Evolutionary conservation across 768 basidiomycete species (phyloP).

Genomic region (Lepiota subincarnata): DNA sequence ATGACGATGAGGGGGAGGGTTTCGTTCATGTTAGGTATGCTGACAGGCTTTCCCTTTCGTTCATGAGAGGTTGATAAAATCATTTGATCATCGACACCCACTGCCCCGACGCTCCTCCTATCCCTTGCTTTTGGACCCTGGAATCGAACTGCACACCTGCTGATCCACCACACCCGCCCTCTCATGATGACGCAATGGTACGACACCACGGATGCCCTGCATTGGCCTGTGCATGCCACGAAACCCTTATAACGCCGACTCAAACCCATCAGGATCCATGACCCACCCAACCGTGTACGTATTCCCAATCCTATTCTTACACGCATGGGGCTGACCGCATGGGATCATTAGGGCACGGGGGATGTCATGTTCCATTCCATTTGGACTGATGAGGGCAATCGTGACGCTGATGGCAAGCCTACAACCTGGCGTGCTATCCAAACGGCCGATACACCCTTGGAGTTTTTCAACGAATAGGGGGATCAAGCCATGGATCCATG

Average conservation of each 20-base stretch:
- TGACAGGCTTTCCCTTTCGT: constrained; percentile 1
- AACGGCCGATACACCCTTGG: constrained; percentile 49
- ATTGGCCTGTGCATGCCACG: neutral
- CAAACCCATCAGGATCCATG: constrained; percentile 53
- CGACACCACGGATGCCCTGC: neutral
- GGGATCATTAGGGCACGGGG: constrained; percentile 46
- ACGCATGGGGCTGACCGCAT: neutral
- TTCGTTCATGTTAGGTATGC: constrained; percentile 68
- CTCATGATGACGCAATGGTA: constrained; percentile 7
- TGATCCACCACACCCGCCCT: constrained; percentile 3
- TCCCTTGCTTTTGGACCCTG: constrained; percentile 8
- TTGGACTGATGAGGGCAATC: constrained; percentile 55
- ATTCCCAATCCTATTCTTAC: neutral
- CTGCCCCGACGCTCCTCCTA: neutral
- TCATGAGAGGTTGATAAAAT: neutral
- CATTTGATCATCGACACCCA: neutral
- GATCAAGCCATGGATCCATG: neutral
- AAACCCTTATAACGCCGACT: constrained; percentile 7
- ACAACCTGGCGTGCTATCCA: constrained; percentile 66
- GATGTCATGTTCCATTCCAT: constrained; percentile 72
- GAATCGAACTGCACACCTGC: constrained; percentile 1
- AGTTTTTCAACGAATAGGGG: constrained; percentile 66
- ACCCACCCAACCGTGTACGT: constrained; percentile 66
- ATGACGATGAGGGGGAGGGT: constrained; percentile 59
- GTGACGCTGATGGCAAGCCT: constrained; percentile 43